These are phyloP conservation scores for Magnaporthiopsis incrustans DNA, from an alignment of 2,329 filamentous ascomycete genomes.

Conservation along the genomic window DNA sequence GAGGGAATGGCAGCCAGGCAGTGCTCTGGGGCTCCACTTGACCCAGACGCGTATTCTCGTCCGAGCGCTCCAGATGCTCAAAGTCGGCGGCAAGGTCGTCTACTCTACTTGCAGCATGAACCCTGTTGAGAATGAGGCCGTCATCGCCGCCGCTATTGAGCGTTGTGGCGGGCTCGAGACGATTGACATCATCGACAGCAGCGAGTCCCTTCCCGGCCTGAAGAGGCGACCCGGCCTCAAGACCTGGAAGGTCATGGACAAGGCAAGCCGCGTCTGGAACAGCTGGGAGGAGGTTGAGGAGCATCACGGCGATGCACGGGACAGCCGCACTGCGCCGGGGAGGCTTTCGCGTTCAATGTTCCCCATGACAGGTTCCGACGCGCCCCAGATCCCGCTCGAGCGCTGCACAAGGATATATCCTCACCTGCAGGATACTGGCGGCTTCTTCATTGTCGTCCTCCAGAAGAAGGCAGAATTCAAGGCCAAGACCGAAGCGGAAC, in stretches of 20 bases:
- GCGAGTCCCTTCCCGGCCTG: constrained; percentile 65
- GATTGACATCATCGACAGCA: constrained; percentile 79
- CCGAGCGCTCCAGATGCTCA: constrained; percentile 89
- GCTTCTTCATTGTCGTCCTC: constrained; percentile 93
- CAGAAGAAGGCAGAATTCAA: constrained; percentile 86
- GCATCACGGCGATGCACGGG: constrained; percentile 51
- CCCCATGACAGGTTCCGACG: constrained; percentile 18
- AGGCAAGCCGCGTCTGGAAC: constrained; percentile 68
- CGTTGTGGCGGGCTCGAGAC: constrained; percentile 77
- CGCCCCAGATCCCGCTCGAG: constrained; percentile 69
- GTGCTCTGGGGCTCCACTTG: constrained; percentile 75
- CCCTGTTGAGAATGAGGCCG: constrained; percentile 92
- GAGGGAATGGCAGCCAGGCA: constrained; percentile 89
- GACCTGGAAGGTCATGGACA: constrained; percentile 88
- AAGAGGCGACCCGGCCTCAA: constrained; percentile 71
- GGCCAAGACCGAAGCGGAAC: constrained; percentile 60
- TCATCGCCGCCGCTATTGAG: constrained; percentile 80
- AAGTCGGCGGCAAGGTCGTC: constrained; percentile 86
- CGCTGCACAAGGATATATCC: constrained; percentile 91
- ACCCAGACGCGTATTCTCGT: constrained; percentile 88
- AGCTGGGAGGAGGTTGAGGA: constrained; percentile 76
- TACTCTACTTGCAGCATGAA: constrained; percentile 99
- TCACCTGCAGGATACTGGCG: constrained; percentile 91
- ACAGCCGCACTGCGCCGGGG: constrained; percentile 48
- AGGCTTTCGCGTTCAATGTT: constrained; percentile 80